Conservation (phyloP, 768 basidiomycete species). For the Naematelia encephala region DNA sequence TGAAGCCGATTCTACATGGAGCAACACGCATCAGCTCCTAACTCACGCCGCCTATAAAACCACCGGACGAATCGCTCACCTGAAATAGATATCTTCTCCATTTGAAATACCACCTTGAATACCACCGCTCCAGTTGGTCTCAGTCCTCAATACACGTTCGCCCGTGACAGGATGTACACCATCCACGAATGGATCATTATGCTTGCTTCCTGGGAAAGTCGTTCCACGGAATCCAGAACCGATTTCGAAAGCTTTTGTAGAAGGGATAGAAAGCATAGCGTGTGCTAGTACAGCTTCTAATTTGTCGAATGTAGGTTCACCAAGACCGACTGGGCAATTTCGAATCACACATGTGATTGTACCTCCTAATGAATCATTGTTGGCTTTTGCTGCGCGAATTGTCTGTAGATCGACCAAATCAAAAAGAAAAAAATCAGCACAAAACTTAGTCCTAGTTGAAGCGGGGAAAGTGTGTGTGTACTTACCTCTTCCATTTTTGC, state of each 20-base stretch:
- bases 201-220: constrained; percentile 83
- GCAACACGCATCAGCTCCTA: neutral
- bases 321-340: constrained; percentile 81
- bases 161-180: constrained; percentile 53
- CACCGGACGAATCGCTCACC: constrained; percentile 54
- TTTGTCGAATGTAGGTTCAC: constrained; percentile 98
- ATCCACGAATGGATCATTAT: constrained; percentile 86
- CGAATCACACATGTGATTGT: constrained; percentile 95
- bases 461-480: constrained; percentile 3
- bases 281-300: constrained; percentile 92
- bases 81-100: constrained; percentile 95
- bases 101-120: constrained; percentile 98
- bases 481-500: constrained; percentile 82
- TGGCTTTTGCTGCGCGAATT: constrained; percentile 87
- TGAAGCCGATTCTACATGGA: constrained; percentile 88
- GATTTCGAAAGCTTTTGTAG: constrained; percentile 96
- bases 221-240: constrained; percentile 95
- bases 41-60: neutral
- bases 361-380: constrained; percentile 93
- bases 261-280: constrained; percentile 98
- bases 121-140: constrained; percentile 94
- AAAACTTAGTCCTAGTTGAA: too few species aligned
- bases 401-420: too few species aligned
- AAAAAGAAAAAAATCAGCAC: constrained; percentile 5
- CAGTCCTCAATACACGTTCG: constrained; percentile 63